Percentiles rank a stretch among this genome's conserved stretches.
Conservation (phyloP, 768 basidiomycete genomes). For the Leccinum rimulosum region DNA sequence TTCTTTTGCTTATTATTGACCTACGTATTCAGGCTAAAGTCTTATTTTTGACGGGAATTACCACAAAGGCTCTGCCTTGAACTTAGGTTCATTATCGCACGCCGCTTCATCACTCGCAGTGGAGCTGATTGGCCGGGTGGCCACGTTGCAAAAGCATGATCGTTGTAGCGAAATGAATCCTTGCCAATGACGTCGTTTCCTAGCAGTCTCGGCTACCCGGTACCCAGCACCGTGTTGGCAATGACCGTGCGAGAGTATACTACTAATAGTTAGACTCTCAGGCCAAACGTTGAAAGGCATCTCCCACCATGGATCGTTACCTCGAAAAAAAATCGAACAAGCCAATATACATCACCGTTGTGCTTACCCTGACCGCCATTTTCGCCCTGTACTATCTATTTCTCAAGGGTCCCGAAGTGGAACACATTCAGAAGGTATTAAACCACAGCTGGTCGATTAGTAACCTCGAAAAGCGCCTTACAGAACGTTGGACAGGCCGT, state of each 20-base stretch:
- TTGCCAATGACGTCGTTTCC: neutral
- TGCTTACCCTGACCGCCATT: constrained; percentile 10
- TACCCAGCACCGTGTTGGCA: neutral
- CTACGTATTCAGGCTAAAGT: neutral
- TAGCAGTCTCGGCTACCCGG: neutral
- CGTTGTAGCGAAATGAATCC: neutral
- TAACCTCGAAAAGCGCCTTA: neutral
- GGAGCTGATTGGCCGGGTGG: neutral
- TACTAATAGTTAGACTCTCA: neutral
- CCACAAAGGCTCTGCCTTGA: neutral
- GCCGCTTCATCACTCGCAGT: neutral
- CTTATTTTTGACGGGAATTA: neutral
- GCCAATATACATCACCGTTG: constrained; percentile 13
- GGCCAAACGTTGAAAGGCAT: neutral
- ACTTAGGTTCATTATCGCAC: neutral
- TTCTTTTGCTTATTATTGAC: neutral
- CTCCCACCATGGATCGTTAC: constrained; percentile 22
- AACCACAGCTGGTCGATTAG: neutral
- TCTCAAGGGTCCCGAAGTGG: constrained; percentile 16
- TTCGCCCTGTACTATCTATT: constrained; percentile 23
- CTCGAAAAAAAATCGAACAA: constrained; percentile 22
- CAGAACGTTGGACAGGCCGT: constrained; percentile 41
- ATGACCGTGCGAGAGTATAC: neutral
- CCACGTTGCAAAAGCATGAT: neutral
- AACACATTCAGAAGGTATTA: constrained; percentile 23